Base-by-base conservation (phyloP, 2,329 filamentous ascomycete genomes). In the Trichoderma sp. region DNA sequence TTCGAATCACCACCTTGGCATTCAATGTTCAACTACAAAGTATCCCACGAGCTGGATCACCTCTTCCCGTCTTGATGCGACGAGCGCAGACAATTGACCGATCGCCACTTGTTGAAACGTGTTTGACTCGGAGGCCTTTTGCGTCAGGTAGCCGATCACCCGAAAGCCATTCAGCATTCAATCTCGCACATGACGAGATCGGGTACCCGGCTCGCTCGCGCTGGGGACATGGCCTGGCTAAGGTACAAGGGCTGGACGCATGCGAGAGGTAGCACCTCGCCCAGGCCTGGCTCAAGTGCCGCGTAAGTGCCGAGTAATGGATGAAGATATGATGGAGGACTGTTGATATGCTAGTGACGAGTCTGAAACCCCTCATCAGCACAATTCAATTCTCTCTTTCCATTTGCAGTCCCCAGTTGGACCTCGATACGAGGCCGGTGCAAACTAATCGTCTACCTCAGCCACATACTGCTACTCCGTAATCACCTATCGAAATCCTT, bases 121-220 rank as follows among this genome's bases (percentile, higher is more conserved):
- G 26, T 24, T 50, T 60, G 28, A 50, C 24, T 41, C 19, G 14
- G 4, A 21, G n/a, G 14, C n/a, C 44, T 28, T 50, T 48, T 41
- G 52, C 24, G 2, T 41, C 19, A 41, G 21, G 24, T 24, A 17
- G 28, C 19, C 44, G 28, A 59, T 39, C 28, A 47, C 3, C 56
- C 44, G n/a, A 34, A 39, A 39, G 28, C 56, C 19, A 47, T 59
- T 26, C 44, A n/a, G 44, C 44, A 60, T 44, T 44, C 44, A 60
- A 50, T 41, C 57, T 41, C 44, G 17, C 41, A 41, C 34, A 43
- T 59, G 28, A 34, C 30, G 44, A 50, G 57, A 48, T 59, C 19
- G 14, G 19, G 3, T 50, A 50, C 28, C 28, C 57, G 21, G 57
- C 57, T 41, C 34, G 26, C 43, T 26, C n/a, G 15, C 30, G 21